Evolutionary conservation across 2,329 filamentous ascomycete genomes (phyloP), one percentile per base, ranked within the genome.

Genomic region (Calonectria pseudoturangicola): DNA sequence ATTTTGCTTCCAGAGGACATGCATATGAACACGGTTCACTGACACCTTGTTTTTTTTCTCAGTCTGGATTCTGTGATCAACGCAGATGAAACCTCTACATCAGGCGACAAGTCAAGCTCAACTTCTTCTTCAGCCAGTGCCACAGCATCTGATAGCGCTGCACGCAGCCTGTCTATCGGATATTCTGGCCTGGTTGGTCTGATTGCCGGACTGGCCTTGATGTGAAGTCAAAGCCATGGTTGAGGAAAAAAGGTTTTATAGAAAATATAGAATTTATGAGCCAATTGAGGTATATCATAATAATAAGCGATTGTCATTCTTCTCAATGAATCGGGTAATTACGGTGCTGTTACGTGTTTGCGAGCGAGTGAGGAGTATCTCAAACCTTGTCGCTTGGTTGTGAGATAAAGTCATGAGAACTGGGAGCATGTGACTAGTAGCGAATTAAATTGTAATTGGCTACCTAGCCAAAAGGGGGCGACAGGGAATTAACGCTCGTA

Each of bases 161-260:
- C 70, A 1, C 68, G 4, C 33, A 28, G 41, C 3, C 12, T 68
- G 8, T 68, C 75, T 0, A 9, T 70, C 12, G 67, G 64, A 0
- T 66, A 70, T 15, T 10, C 70, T 0, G 39, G 51, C 1, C 13
- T 64, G 0, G n/a, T 74, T 43, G 25, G 68, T 5, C 3, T 76
- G 28, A 27, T 68, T 48, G 70, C 68, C 1, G 75, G 63, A 2
- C 39, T 73, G 25, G 2, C 28, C 2, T 36, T 76, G 6, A 30
- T 75, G 7, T 74, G 47, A 65, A 16, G 15, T 12, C 5, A 27
- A 21, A 21, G 8, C n/a, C 3, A 25, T 6, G 18, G 43, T 21
- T n/a, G 16, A n/a, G 12, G n/a, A 21, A 25, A 48, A 48, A 13
- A n/a, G 2, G 21, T 1, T 1, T 21, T 21, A 21, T 21, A 21